Evolutionary conservation across 1,139 yeast species (phyloP), one percentile per base, ranked within the genome.

Genomic region (Suhomyces atakaporum): DNA sequence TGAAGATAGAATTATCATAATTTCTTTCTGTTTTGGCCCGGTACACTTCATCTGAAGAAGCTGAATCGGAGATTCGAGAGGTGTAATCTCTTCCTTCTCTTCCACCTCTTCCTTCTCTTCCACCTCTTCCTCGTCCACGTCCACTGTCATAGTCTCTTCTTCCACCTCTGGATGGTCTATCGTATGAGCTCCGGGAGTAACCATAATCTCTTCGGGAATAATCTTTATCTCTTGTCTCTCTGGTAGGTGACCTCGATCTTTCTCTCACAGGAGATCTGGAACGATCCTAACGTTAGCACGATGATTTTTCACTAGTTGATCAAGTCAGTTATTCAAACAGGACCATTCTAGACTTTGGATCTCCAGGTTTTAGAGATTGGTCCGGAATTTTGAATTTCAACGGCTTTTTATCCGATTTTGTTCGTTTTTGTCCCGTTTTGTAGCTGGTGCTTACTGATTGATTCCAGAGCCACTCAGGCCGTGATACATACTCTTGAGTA

Each of bases 1-100:
- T 74, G 55, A 84, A 84, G 34, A 84, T 67, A 42, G 87, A 80
- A 54, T 83, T 81, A 38, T 74, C 77, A 54, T 81, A 82, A 58
- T 81, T 79, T 61, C 92, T 73, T 42, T 78, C 82, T n/a, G 74
- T 65, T 40, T 66, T 66, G 24, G 62, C 55, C 31, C 66, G 59
- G 45, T 62, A 63, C 21, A 56, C 56, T 16, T 58, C 69, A 29
- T 60, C 66, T 11, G 56, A 43, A 24, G 51, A 13, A 3, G 58
- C 58, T 38, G 51, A 47, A 26, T 42, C 43, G 39, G 49, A 58
- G 40, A 62, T 49, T 40, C 59, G 45, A 4, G 57, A 44, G 9
- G 50, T 45, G 32, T 40, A 53, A 35, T 57, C 61, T 41, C 63
- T 45, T 16, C 47, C 44, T 25, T 44, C 36, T 21, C 47, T 37